Percentiles rank a stretch among this genome's conserved stretches.
phyloP scores from a whole-genome alignment of 805 yeast species.

The Ogataea chonburiensis region DNA sequence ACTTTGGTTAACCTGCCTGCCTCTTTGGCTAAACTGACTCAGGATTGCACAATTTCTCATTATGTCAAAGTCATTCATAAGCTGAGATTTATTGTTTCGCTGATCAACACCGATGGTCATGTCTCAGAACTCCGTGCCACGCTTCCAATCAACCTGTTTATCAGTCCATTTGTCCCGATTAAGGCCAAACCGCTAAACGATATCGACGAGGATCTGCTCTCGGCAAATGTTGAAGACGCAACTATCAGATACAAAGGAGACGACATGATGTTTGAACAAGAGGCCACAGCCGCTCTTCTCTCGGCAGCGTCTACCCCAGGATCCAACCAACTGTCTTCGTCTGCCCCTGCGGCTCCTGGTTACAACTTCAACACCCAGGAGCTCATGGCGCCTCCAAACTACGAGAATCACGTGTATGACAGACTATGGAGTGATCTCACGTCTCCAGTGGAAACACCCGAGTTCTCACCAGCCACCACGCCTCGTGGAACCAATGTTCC shows the following conservation, averaged over 20 bases:
- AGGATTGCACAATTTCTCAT: conserved; percentile 73
- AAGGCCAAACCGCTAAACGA: conserved; percentile 42
- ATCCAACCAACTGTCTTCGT: conserved; percentile 5
- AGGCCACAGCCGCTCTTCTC: conserved; percentile 6
- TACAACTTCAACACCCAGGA: conserved; percentile 35
- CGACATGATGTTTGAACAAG: conserved; percentile 28
- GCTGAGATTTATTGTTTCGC: conserved; percentile 73
- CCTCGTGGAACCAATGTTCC: conserved; percentile 11
- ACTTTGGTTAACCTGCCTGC: conserved; percentile 66
- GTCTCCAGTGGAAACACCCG: conserved; percentile 48
- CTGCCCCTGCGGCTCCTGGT: conserved; percentile 10
- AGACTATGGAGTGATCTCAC: conserved; percentile 66
- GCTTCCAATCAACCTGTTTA: conserved; percentile 58
- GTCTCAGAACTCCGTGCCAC: conserved; percentile 90
- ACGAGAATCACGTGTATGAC: conserved; percentile 79
- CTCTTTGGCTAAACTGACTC: conserved; percentile 72
- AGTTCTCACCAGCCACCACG: conserved; percentile 36
- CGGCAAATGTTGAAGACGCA: conserved; percentile 28
- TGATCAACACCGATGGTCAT: conserved; percentile 88
- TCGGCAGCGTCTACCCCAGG: conserved; percentile 11
- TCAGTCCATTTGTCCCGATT: conserved; percentile 75
- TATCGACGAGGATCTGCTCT: conserved; percentile 24
- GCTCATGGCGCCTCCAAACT: conserved; percentile 80
- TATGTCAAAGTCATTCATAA: conserved; percentile 86
- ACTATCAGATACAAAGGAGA: conserved; percentile 30